Evolutionary conservation across 2,329 filamentous ascomycete genomes (phyloP).

Genomic region (Geosmithia putterillii): DNA sequence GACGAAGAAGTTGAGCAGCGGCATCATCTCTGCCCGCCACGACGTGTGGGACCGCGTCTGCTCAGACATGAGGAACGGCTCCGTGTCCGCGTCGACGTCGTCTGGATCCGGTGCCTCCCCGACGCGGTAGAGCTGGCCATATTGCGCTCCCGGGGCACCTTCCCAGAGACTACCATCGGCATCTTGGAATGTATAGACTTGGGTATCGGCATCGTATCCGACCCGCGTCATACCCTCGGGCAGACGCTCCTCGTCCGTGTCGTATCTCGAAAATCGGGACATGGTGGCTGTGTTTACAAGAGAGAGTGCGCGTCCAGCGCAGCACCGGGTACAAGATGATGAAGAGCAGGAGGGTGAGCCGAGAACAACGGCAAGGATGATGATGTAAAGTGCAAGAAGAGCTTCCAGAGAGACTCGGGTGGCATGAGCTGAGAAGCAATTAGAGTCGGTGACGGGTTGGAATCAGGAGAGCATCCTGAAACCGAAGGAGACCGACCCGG

Average conservation of each 20-base stretch:
- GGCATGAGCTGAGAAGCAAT: background rate
- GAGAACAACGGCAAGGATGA: background rate
- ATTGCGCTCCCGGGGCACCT: constrained; percentile 33
- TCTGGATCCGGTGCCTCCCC: constrained; percentile 11
- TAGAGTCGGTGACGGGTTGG: background rate
- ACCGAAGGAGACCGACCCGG: background rate
- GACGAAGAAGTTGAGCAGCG: constrained; percentile 46
- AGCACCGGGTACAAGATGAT: background rate
- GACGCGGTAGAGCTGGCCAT: constrained; percentile 32
- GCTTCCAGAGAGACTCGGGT: background rate
- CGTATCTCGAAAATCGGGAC: constrained; percentile 28
- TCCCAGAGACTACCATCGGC: constrained; percentile 35
- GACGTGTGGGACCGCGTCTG: constrained; percentile 13
- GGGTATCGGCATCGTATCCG: constrained; percentile 43
- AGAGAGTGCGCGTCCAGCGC: background rate
- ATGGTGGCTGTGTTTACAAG: constrained; percentile 11
- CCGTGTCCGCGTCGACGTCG: constrained; percentile 10
- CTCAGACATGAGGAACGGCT: constrained; percentile 15
- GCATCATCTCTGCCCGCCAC: constrained; percentile 38
- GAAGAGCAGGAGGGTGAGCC: background rate
- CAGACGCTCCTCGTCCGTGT: constrained; percentile 37
- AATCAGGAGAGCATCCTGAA: background rate
- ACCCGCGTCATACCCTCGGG: constrained; percentile 41
- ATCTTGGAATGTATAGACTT: constrained; percentile 39
- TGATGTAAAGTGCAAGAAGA: background rate